Evolutionary conservation across 2,329 filamentous ascomycete species (phyloP).

Genomic region (Alternaria tenuissima): DNA sequence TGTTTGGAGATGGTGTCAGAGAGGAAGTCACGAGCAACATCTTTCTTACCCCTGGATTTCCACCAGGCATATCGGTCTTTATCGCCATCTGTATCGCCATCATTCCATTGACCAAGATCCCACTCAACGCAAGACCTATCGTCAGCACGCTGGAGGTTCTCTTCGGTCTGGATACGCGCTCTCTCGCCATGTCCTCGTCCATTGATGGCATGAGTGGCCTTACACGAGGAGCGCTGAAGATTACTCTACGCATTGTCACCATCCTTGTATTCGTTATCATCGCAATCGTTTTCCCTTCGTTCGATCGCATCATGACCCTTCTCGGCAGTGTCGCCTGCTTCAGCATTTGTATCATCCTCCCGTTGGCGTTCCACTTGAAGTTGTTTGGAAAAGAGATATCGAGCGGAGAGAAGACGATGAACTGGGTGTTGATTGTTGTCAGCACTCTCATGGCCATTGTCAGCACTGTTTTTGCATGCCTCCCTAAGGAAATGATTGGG

Average conservation of each 20-base stretch:
- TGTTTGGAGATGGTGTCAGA: constrained; percentile 90
- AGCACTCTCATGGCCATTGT: constrained; percentile 75
- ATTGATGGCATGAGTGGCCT: constrained; percentile 64
- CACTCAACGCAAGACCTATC: constrained; percentile 86
- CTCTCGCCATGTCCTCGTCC: constrained; percentile 59
- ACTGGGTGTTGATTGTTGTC: constrained; percentile 73
- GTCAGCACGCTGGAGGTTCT: constrained; percentile 85
- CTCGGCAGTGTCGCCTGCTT: constrained; percentile 92
- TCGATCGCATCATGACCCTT: constrained; percentile 90
- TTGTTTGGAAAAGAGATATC: constrained; percentile 80
- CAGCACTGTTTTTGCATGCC: constrained; percentile 86
- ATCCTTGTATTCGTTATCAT: constrained; percentile 78
- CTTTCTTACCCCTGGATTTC: constrained; percentile 76
- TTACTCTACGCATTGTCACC: constrained; percentile 69
- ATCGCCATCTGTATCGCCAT: constrained; percentile 89
- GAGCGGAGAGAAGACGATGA: constrained; percentile 67
- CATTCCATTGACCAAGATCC: constrained; percentile 95
- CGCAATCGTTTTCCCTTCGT: constrained; percentile 76
- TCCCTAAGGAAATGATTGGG: constrained; percentile 71
- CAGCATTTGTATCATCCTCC: constrained; percentile 91
- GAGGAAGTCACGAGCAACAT: constrained; percentile 95
- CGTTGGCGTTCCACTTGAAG: constrained; percentile 87
- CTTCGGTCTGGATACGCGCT: constrained; percentile 71
- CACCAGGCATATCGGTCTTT: constrained; percentile 74
- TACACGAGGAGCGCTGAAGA: constrained; percentile 66